These are phyloP conservation scores for Phytophthora cryptogea DNA, from an alignment of 352 stramenopile genomes.

Conservation along the genomic window DNA sequence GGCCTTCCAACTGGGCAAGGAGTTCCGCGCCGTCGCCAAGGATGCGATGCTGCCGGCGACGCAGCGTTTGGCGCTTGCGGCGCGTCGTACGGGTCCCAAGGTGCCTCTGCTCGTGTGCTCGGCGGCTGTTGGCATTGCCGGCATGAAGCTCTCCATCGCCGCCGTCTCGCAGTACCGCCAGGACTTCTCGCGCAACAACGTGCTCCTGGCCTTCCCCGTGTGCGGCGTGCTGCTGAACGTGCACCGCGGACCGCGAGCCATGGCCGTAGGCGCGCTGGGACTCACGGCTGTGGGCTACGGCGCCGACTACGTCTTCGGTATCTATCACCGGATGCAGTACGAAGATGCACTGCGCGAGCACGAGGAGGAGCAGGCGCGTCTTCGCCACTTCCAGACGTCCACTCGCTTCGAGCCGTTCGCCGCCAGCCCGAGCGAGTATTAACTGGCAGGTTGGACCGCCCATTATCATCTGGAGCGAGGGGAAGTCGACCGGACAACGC, in stretches of 20 bases:
- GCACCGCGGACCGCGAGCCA: constrained; percentile 43
- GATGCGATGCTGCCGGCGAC: constrained; percentile 10
- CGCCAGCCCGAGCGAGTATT: constrained; percentile 12
- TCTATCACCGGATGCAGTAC: constrained; percentile 37
- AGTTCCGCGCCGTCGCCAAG: constrained; percentile 25
- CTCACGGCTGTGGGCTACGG: constrained; percentile 45
- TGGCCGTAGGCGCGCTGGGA: constrained; percentile 41
- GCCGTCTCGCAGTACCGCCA: constrained; percentile 51
- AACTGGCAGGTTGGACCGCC: background rate
- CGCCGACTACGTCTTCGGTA: constrained; percentile 38
- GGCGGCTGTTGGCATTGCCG: constrained; percentile 48
- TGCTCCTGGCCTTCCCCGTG: constrained; percentile 56
- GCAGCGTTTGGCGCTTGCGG: constrained; percentile 36
- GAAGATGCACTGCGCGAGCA: constrained; percentile 26
- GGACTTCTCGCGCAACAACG: constrained; percentile 61
- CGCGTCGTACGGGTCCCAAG: constrained; percentile 38
- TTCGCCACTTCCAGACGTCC: constrained; percentile 7
- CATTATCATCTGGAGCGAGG: constrained; percentile 5
- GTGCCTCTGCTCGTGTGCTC: constrained; percentile 47
- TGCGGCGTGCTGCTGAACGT: constrained; percentile 49
- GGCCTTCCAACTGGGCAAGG: constrained; percentile 30
- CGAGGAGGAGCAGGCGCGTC: constrained; percentile 18
- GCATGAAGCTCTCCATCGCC: constrained; percentile 59
- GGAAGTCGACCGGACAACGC: too few relatives aligned
- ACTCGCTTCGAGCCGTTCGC: constrained; percentile 10